A percentile compares a stretch with the other conserved stretches of the same genome.
These are phyloP conservation scores for Suillus hirtellus DNA, from an alignment of 768 basidiomycete genomes.

Conservation along the genomic window DNA sequence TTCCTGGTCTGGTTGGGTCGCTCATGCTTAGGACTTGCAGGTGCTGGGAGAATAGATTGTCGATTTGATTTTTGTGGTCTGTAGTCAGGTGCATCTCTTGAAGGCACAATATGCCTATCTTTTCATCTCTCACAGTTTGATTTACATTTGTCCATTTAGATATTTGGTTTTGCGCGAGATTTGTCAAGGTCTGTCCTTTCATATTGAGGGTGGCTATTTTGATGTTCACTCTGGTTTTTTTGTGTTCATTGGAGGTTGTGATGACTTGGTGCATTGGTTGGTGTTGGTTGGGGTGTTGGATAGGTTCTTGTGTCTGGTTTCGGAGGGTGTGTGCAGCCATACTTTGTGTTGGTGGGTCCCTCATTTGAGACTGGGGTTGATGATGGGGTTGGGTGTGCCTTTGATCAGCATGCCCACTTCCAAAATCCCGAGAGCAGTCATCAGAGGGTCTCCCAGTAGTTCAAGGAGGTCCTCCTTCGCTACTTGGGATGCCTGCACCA, in stretches of 20 bases:
- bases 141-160: slow-evolving; percentile 23
- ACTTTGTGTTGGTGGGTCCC: too few species aligned
- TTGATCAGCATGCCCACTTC: not conserved
- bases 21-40: slow-evolving; percentile 4
- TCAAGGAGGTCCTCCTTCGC: not conserved
- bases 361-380: not conserved
- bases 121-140: slow-evolving; percentile 14
- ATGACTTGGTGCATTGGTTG: too few species aligned
- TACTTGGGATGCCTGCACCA: too few species aligned
- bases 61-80: not conserved
- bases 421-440: not conserved
- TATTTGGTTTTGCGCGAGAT: not conserved
- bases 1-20: not conserved
- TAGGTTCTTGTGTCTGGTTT: not conserved
- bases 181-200: too few species aligned
- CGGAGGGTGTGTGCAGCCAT: too few species aligned
- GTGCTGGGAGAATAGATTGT: not conserved
- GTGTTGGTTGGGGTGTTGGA: too few species aligned
- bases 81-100: slow-evolving; percentile 26
- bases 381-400: not conserved
- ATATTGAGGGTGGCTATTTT: too few species aligned
- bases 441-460: not conserved
- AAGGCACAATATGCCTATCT: slow-evolving; percentile 19
- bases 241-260: too few species aligned
- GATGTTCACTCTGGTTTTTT: too few species aligned